Percentiles rank a stretch among this genome's conserved stretches.
phyloP scores from a whole-genome alignment of 108 stramenopile genomes.

The Cyclostephanos tholiformis region DNA sequence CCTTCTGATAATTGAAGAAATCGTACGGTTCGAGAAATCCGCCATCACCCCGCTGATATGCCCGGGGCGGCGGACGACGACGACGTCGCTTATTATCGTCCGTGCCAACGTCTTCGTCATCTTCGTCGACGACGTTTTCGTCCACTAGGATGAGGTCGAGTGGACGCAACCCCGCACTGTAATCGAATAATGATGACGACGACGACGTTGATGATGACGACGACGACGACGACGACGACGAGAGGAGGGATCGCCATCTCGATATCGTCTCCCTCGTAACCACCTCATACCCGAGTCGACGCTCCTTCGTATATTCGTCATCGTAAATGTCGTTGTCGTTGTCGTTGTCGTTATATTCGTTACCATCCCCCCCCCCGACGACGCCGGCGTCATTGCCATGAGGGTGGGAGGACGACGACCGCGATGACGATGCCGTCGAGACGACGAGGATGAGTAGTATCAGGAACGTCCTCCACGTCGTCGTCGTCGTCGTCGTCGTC shows the following conservation, averaged over 20 bases:
- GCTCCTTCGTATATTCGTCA: no score
- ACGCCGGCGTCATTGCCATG: no score
- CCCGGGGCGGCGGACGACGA: background rate
- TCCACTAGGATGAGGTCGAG: constrained; percentile 3
- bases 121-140: background rate
- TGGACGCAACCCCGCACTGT: background rate
- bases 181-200: background rate
- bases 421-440: no score
- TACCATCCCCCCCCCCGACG: no score
- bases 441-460: no score
- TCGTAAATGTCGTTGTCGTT: background rate
- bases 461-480: no score
- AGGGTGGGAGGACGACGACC: no score
- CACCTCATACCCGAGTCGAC: background rate
- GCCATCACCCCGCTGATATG: constrained; percentile 28
- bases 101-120: background rate
- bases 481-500: background rate
- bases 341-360: background rate
- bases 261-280: background rate
- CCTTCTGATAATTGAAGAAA: constrained; percentile 29
- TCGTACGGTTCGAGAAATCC: constrained; percentile 46
- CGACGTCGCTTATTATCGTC: background rate
- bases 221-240: background rate
- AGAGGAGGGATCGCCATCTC: constrained; percentile 7
- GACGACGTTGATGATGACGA: background rate